Conservation (phyloP, 176 grass and related monocot genomes). For the Saccharum spontaneum region DNA sequence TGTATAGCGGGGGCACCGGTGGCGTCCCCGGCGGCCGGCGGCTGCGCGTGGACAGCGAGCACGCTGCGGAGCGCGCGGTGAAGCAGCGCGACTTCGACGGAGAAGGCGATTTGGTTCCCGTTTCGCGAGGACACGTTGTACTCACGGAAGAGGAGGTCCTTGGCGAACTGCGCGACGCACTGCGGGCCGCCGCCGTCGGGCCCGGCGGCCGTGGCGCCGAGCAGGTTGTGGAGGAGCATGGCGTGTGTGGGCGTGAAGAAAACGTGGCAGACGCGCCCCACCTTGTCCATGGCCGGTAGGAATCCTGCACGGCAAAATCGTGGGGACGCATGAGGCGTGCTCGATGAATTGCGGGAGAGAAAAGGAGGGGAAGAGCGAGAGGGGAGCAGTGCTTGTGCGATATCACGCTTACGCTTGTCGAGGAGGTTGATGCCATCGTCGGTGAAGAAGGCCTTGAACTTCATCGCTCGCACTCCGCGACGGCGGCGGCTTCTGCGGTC, state of each 20-base stretch:
- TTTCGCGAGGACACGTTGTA: slow-evolving; percentile 88
- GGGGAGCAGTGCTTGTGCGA: background rate
- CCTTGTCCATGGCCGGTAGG: slow-evolving; percentile 82
- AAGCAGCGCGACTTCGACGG: slow-evolving; percentile 71
- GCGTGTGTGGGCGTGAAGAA: slow-evolving; percentile 73
- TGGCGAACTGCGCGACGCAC: slow-evolving; percentile 87
- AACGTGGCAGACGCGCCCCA: slow-evolving; percentile 73
- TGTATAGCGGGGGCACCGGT: slow-evolving; percentile 59
- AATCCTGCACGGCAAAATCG: slow-evolving; percentile 47
- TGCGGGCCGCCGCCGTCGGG: slow-evolving; percentile 70
- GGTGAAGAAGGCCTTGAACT: slow-evolving; percentile 94
- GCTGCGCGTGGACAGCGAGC: slow-evolving; percentile 77
- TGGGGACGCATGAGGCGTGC: slow-evolving; percentile 32
- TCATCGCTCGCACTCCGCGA: slow-evolving; percentile 46
- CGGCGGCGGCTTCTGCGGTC: background rate
- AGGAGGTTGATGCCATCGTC: slow-evolving; percentile 81
- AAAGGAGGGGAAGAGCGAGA: background rate
- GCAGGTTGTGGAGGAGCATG: slow-evolving; percentile 92
- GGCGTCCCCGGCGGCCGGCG: slow-evolving; percentile 47
- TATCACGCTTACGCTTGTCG: slow-evolving; percentile 67
- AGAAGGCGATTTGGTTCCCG: slow-evolving; percentile 68
- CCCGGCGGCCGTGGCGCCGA: slow-evolving; percentile 44
- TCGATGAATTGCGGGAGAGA: slow-evolving; percentile 40
- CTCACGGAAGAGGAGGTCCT: slow-evolving; percentile 86
- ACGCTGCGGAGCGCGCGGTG: slow-evolving; percentile 87